Base-by-base conservation (phyloP, 208 protist genomes). In the Naegleria gruberi region DNA sequence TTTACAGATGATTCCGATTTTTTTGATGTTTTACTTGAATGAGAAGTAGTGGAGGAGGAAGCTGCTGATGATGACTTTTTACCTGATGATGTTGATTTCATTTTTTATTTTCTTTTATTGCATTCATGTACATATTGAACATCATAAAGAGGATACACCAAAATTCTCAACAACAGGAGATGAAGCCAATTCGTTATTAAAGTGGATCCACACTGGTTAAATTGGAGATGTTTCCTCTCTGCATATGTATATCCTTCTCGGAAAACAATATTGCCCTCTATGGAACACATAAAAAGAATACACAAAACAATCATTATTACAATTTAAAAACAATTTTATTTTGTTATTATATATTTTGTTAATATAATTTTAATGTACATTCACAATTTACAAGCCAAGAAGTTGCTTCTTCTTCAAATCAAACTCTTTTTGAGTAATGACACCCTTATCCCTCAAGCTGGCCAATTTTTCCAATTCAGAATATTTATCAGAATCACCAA, bases 391-490 rank as follows among this genome's bases (percentile, higher is more conserved):
- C 26, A 88, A 65, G 23, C 84, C 84, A 5, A 88, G 37, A 26
- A 88, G 1, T 88, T 88, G 84, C 30, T 88, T 88, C 84, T 88
- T 88, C n/a, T 88, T 88, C n/a, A n/a, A 8, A 34, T 88, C 45
- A 65, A 88, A 88, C 30, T 88, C 84, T 57, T 88, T 8, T 40
- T 65, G 8, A 40, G 84, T 65, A 19, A 88, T 15, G 15, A 88
- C 65, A 26, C 84, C 84, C 30, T 37, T 41, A 30, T 88, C 45
- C 7, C 43, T 6, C 37, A 88, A 65, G 23, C 19, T 23, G 42
- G 84, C 84, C 19, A 65, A 88, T 42, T 88, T 88, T 10, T 65
- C 45, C 6, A 88, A 40, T 30, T 88, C 45, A 57, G 65, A 19
- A 77, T 77, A 77, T 23, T 65, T 65, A 23, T 65, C 51, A 23